These are phyloP conservation scores for Phtheirospermum japonicum DNA, from an alignment of 257 asterid genomes.

Conservation along the genomic window DNA sequence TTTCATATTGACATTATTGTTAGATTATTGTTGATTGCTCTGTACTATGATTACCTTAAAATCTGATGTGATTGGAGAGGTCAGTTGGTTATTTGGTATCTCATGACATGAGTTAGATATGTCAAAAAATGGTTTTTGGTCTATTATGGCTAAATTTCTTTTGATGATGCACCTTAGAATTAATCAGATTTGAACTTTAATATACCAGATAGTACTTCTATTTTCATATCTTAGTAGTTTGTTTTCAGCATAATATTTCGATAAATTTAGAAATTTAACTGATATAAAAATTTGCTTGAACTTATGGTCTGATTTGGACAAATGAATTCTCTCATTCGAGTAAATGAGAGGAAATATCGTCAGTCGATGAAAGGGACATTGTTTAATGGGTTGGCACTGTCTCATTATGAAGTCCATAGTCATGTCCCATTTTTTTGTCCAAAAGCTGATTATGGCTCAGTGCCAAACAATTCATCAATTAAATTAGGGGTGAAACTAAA, in stretches of 20 bases:
- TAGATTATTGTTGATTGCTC: slow-evolving; percentile 7
- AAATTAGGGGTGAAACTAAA: no score
- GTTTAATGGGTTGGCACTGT: slow-evolving; percentile 56
- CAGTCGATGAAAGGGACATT: slow-evolving; percentile 44
- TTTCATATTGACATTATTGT: slow-evolving; percentile 11
- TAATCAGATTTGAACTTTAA: not conserved
- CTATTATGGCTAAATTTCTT: not conserved
- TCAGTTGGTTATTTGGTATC: slow-evolving; percentile 1
- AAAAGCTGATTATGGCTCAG: slow-evolving; percentile 67
- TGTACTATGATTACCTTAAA: slow-evolving; percentile 20
- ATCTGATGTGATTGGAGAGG: no score
- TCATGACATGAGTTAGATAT: slow-evolving; percentile 2
- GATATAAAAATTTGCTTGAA: slow-evolving; percentile 2
- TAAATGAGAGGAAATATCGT: slow-evolving; percentile 32
- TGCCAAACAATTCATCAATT: no score
- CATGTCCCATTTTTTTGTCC: slow-evolving; percentile 46
- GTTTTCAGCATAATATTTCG: not conserved
- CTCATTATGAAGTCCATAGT: slow-evolving; percentile 45
- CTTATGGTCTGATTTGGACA: not conserved
- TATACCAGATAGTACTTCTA: not conserved
- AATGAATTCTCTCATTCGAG: slow-evolving; percentile 12
- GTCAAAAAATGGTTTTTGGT: slow-evolving; percentile 10
- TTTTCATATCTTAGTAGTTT: not conserved
- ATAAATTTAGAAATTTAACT: slow-evolving; percentile 4
- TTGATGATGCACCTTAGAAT: slow-evolving; percentile 3